Evolutionary conservation across 768 basidiomycete species (phyloP), one percentile per base, ranked within the genome.

Genomic region (Trametes cubensis): DNA sequence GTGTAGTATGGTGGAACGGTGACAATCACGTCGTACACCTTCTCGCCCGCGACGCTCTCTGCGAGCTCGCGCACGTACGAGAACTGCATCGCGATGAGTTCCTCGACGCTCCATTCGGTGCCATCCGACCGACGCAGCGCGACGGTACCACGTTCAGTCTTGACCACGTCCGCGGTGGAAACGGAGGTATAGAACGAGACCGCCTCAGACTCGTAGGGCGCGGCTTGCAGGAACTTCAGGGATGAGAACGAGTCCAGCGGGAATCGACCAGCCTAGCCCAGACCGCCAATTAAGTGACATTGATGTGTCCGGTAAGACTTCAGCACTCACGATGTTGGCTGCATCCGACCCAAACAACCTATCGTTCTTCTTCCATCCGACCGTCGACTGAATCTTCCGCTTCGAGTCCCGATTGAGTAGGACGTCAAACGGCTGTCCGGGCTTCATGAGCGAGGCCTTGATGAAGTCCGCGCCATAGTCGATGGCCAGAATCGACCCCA

Each of bases 401-500:
- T 98, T 98, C 28, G 95, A 97, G 73, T 98, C 96, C 73, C 92
- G 92, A 79, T 98, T 97, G 59, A 98, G 80, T 26, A 99, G 81
- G 30, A 99, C 92, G 76, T 99, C 97, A 69, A 99, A 96, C 4
- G 96, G 95, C 54, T 69, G 66, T 21, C 70, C 70, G 45, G 71
- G 71, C 26, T 69, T 67, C 69, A 72, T 68, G 50, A 98, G 79
- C 4, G 95, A 95, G 28, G 94, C 92, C 76, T 98, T 99, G 71
- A 95, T 98, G 84, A 88, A 95, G 77, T 98, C 97, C 18, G 92
- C 85, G 72, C 97, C 97, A 84, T 97, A 98, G 85, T 99, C 97
- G 71, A 99, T 92, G 20, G 95, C 95, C 50, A 99, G 84, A 14
- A 98, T 84, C 3, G 95, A 86, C 21, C 88, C 90, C 44, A 83